A percentile compares a stretch with the other conserved stretches of the same genome.
Evolutionary conservation across 495 filamentous ascomycete species (phyloP).

Genomic region (Penicillium subrubescens): DNA sequence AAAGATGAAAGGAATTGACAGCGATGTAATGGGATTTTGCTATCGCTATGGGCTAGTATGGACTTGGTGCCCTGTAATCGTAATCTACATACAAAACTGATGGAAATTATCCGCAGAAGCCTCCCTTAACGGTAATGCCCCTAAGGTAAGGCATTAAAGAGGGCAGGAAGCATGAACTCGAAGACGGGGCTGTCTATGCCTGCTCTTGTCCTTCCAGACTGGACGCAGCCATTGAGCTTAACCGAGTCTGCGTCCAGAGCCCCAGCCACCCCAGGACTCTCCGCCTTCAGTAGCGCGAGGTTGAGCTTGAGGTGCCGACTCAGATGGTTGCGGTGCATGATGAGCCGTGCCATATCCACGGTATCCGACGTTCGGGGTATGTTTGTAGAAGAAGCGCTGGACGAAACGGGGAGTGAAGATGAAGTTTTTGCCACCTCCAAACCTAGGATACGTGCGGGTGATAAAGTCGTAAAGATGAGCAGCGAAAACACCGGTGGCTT

Average conservation of each 20-base stretch:
- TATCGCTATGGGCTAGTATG: background rate
- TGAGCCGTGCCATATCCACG: slow-evolving; percentile 64
- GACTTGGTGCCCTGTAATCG: background rate
- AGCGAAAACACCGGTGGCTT: slow-evolving; percentile 71
- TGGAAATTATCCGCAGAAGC: background rate
- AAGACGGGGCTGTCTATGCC: background rate
- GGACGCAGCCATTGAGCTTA: background rate
- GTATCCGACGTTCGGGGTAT: slow-evolving; percentile 29
- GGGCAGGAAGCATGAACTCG: background rate
- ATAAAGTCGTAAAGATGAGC: slow-evolving; percentile 88
- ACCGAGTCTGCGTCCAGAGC: slow-evolving; percentile 70
- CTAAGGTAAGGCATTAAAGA: background rate
- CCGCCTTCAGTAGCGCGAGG: slow-evolving; percentile 33
- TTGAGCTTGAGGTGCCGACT: slow-evolving; percentile 33
- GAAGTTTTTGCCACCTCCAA: slow-evolving; percentile 75
- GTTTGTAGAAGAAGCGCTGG: slow-evolving; percentile 58
- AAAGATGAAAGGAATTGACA: background rate
- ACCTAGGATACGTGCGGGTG: slow-evolving; percentile 77
- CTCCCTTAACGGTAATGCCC: background rate
- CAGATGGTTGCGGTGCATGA: slow-evolving; percentile 28
- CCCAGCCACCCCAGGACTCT: slow-evolving; percentile 63
- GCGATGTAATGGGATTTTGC: background rate
- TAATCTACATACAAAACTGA: background rate
- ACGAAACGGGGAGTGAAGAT: slow-evolving; percentile 70
- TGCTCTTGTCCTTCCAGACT: background rate